Conservation (phyloP, 352 stramenopile species). For the Phytophthora podocarpi region DNA sequence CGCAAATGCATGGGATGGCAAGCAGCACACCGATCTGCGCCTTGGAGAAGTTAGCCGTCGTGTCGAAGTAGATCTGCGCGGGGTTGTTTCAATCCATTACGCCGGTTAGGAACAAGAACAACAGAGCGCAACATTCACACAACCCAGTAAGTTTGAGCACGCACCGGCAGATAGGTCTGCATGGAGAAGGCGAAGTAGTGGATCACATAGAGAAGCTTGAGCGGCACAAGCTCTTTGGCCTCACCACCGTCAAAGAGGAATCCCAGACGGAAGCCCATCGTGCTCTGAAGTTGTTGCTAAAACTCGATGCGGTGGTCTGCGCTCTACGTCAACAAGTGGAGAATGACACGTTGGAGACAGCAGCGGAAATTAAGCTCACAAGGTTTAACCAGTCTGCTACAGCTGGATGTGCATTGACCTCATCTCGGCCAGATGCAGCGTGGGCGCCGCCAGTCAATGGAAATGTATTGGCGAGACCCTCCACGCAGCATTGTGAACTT, state of each 20-base stretch:
- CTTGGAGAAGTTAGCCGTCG: slow-evolving; percentile 58
- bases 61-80: slow-evolving; percentile 67
- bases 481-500: slow-evolving; percentile 20
- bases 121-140: background rate
- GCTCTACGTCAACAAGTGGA: slow-evolving; percentile 16
- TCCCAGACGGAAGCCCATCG: slow-evolving; percentile 33
- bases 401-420: slow-evolving; percentile 3
- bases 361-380: background rate
- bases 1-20: slow-evolving; percentile 50
- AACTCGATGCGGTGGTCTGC: slow-evolving; percentile 1
- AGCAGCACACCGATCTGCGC: slow-evolving; percentile 49
- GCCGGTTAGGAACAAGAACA: background rate
- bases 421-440: slow-evolving; percentile 1
- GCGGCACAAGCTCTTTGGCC: slow-evolving; percentile 58
- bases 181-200: slow-evolving; percentile 72
- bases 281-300: background rate
- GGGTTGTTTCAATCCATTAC: background rate
- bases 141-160: background rate
- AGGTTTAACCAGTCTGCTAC: slow-evolving; percentile 17
- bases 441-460: background rate
- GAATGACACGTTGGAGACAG: slow-evolving; percentile 7
- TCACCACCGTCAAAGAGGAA: slow-evolving; percentile 71
- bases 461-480: slow-evolving; percentile 20
- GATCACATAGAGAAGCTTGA: slow-evolving; percentile 75
- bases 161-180: slow-evolving; percentile 65